Evolutionary conservation across 192 early-diverging fungal genomes (phyloP).

Genomic region (Oehlia diaphana): DNA sequence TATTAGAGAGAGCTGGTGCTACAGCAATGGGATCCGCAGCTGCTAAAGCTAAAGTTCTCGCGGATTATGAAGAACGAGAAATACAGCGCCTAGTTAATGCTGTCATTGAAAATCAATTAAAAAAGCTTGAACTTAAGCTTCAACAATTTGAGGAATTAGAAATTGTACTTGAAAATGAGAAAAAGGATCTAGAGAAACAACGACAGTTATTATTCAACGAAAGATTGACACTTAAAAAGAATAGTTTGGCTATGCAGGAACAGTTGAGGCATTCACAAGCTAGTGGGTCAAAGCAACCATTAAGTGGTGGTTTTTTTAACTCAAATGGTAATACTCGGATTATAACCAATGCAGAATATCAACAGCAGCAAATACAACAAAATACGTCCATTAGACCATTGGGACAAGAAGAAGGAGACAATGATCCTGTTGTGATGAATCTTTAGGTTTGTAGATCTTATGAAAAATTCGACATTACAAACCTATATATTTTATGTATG

Average conservation of each 20-base stretch:
- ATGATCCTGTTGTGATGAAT: slow-evolving; percentile 7
- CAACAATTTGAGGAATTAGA: slow-evolving; percentile 92
- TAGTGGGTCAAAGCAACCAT: background rate
- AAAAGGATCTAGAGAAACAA: slow-evolving; percentile 73
- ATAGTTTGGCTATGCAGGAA: slow-evolving; percentile 43
- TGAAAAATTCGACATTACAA: no score
- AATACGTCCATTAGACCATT: background rate
- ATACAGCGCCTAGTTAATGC: slow-evolving; percentile 77
- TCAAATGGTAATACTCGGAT: background rate
- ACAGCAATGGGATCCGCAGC: slow-evolving; percentile 91
- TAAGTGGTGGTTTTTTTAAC: slow-evolving; percentile 14
- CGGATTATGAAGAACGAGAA: slow-evolving; percentile 84
- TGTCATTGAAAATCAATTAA: slow-evolving; percentile 83
- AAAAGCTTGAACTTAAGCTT: slow-evolving; percentile 92
- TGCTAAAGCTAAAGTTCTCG: slow-evolving; percentile 82
- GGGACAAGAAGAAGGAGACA: slow-evolving; percentile 4
- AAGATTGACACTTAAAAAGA: slow-evolving; percentile 59
- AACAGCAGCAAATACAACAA: slow-evolving; percentile 11
- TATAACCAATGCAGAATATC: slow-evolving; percentile 7
- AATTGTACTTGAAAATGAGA: slow-evolving; percentile 83
- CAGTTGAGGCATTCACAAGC: slow-evolving; percentile 16
- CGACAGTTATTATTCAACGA: slow-evolving; percentile 62
- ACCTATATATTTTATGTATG: no score
- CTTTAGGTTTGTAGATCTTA: no score
- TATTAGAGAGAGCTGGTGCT: slow-evolving; percentile 75